Evolutionary conservation across 768 basidiomycete genomes (phyloP).

Genomic region (Rhizopogon sp.): DNA sequence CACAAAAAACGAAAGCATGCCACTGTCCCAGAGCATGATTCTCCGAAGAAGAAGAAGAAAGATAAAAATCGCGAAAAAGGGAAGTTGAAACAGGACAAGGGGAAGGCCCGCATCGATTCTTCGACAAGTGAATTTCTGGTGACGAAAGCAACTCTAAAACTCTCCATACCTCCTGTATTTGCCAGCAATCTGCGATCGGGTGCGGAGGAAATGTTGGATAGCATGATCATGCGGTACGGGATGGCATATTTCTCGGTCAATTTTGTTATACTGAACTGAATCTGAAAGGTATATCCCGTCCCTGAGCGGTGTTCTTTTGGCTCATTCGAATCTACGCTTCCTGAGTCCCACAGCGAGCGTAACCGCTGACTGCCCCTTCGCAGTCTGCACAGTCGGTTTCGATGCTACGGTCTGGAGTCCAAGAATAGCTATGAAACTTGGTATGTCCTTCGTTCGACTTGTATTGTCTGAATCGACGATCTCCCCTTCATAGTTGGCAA

Average conservation of each 20-base stretch:
- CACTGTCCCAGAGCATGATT: conserved; percentile 17
- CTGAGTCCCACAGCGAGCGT: conserved; percentile 59
- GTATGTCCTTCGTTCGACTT: conserved; percentile 31
- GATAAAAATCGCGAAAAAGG: neutral
- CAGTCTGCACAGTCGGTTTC: conserved; percentile 69
- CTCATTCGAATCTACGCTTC: conserved; percentile 77
- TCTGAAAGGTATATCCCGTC: conserved; percentile 77
- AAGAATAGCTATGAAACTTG: conserved; percentile 70
- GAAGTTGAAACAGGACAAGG: conserved; percentile 23
- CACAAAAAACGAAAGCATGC: conserved; percentile 43
- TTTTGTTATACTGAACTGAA: neutral
- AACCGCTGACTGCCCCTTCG: conserved; percentile 81
- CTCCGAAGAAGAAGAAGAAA: conserved; percentile 31
- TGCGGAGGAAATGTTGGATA: conserved; percentile 86
- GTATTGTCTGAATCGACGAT: neutral
- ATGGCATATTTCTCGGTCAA: neutral
- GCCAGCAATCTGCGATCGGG: conserved; percentile 67
- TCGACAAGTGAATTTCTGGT: conserved; percentile 49
- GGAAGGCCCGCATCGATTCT: conserved; percentile 29
- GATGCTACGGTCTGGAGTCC: conserved; percentile 90
- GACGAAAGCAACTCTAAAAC: conserved; percentile 57
- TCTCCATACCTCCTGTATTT: conserved; percentile 82
- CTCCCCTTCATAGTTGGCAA: conserved; percentile 56
- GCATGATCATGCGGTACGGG: conserved; percentile 89
- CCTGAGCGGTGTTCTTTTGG: conserved; percentile 81